These are phyloP conservation scores for Irpex sp. DNA, from an alignment of 1,284 basidiomycete genomes.

Conservation along the genomic window DNA sequence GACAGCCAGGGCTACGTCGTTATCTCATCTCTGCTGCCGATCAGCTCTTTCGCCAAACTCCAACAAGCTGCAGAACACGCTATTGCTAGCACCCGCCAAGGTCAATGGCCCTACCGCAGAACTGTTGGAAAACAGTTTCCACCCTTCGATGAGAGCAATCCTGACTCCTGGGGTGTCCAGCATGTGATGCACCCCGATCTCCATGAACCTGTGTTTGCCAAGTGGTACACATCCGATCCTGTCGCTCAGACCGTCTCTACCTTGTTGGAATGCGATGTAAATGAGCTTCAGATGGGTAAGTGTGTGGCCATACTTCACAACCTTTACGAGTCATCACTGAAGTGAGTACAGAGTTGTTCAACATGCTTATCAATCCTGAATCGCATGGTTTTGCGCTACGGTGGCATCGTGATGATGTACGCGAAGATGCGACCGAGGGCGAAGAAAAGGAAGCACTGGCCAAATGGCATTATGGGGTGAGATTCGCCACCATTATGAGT, in stretches of 20 bases:
- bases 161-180: conserved; percentile 86
- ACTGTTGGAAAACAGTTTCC: conserved; percentile 89
- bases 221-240: conserved; percentile 74
- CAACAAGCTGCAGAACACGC: conserved; percentile 61
- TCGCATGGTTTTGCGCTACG: conserved; percentile 78
- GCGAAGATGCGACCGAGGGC: conserved; percentile 65
- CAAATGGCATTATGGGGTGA: conserved; percentile 75
- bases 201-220: conserved; percentile 63
- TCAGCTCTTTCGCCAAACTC: conserved; percentile 50
- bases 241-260: conserved; percentile 57
- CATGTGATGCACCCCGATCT: conserved; percentile 85
- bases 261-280: conserved; percentile 65
- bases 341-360: conserved; percentile 85
- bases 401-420: conserved; percentile 89
- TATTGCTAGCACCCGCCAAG: conserved; percentile 65
- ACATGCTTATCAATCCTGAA: conserved; percentile 81
- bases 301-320: conserved; percentile 9
- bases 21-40: conserved; percentile 66
- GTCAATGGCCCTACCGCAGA: conserved; percentile 75
- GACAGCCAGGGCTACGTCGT: conserved; percentile 80
- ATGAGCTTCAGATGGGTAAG: conserved; percentile 80
- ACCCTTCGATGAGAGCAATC: conserved; percentile 65
- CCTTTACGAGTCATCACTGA: conserved; percentile 29
- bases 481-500: conserved; percentile 22
- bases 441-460: conserved; percentile 72